A percentile compares a stretch with the other conserved stretches of the same genome.
These are phyloP conservation scores for Suillus hirtellus DNA, from an alignment of 768 basidiomycete genomes.

Conservation along the genomic window DNA sequence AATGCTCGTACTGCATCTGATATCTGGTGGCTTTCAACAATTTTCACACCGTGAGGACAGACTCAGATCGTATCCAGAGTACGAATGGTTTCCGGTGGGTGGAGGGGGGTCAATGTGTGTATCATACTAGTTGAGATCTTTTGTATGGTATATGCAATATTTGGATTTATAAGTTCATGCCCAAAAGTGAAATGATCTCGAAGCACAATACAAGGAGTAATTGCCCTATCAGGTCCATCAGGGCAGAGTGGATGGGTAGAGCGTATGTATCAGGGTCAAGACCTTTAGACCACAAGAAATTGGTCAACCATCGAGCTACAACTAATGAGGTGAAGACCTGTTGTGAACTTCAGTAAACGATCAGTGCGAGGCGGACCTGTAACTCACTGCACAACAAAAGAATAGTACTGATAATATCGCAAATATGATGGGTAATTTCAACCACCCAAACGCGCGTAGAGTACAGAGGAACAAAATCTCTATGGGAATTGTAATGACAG, in stretches of 20 bases:
- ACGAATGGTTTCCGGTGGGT: neutral
- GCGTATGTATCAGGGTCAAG: constrained; percentile 93
- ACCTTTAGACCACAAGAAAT: constrained; percentile 73
- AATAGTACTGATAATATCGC: constrained; percentile 64
- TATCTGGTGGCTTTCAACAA: no score
- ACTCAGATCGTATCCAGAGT: neutral
- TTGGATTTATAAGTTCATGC: constrained; percentile 21
- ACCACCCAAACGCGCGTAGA: constrained; percentile 73
- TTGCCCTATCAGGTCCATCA: constrained; percentile 86
- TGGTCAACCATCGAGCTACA: constrained; percentile 65
- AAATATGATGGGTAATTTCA: constrained; percentile 68
- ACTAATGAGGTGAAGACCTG: constrained; percentile 73
- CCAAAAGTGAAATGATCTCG: constrained; percentile 55
- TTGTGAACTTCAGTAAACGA: neutral
- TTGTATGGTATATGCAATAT: neutral
- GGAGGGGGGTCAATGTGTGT: neutral
- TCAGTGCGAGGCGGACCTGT: constrained; percentile 12
- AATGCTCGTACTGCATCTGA: no score
- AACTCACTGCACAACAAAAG: constrained; percentile 76
- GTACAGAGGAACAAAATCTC: constrained; percentile 72
- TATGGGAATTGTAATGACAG: constrained; percentile 77
- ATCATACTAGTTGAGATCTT: neutral
- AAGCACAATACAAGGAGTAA: constrained; percentile 77
- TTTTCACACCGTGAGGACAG: neutral
- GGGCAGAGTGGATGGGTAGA: constrained; percentile 86